Conservation (phyloP, 805 yeast genomes). For the Wickerhamomyces alni region DNA sequence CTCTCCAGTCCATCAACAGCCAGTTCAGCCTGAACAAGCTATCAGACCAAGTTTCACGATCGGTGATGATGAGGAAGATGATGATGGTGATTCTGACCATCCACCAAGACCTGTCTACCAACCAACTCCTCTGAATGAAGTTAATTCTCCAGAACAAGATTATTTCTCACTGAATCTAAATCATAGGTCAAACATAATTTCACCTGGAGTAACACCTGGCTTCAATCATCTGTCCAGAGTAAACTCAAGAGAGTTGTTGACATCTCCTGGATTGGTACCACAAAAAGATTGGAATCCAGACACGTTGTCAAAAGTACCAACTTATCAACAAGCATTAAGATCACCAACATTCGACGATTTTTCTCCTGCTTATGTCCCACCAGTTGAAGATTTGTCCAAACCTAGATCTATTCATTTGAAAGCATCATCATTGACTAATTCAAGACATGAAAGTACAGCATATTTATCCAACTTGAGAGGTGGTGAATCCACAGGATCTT, state of each 20-base stretch:
- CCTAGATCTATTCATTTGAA: slow-evolving; percentile 24
- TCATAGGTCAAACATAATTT: slow-evolving; percentile 7
- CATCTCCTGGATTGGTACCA: slow-evolving; percentile 1
- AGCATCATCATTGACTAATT: slow-evolving; percentile 20
- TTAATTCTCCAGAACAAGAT: slow-evolving; percentile 22
- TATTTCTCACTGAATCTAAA: slow-evolving; percentile 27
- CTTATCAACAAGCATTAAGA: slow-evolving; percentile 74
- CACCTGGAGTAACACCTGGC: slow-evolving; percentile 51
- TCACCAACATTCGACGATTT: slow-evolving; percentile 44
- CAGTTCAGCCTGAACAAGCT: background rate
- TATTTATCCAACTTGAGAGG: slow-evolving; percentile 18
- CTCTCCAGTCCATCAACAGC: background rate
- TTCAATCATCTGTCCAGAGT: slow-evolving; percentile 52
- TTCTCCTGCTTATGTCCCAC: slow-evolving; percentile 60
- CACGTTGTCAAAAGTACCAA: slow-evolving; percentile 67
- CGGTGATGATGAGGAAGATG: slow-evolving; percentile 10
- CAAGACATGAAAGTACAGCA: slow-evolving; percentile 23
- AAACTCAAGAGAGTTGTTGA: slow-evolving; percentile 37
- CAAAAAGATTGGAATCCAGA: slow-evolving; percentile 34
- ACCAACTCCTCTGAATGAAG: slow-evolving; percentile 20
- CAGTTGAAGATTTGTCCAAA: slow-evolving; percentile 17
- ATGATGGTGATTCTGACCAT: slow-evolving; percentile 17
- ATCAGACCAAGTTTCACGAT: slow-evolving; percentile 6
- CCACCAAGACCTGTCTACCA: background rate
- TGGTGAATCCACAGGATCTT: slow-evolving; percentile 4